Evolutionary conservation across 192 early-diverging fungal species (phyloP), one percentile per base, ranked within the genome.

Genomic region (Backusella psychrophila): DNA sequence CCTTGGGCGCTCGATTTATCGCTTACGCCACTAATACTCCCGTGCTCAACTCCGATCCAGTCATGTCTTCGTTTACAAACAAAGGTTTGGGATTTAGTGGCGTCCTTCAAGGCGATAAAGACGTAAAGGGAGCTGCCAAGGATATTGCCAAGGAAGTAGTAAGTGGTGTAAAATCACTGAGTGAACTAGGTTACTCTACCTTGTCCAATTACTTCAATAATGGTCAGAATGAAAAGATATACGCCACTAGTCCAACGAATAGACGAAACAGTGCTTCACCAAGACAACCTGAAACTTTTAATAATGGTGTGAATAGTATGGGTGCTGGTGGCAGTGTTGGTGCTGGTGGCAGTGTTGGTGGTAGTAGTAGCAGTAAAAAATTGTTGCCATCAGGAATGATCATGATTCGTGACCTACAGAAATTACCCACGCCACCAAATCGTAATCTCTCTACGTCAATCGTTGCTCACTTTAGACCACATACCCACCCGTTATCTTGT

Each of bases 131-230:
- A 41, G 78, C 89, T 26, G 93, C 93, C 1, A 88, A 88, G 42
- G 93, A 92, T 36, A 91, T 94, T 21, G 93, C 92, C 26, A 94
- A 94, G 69, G 94, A 96, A 74, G 86, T 94, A 12, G 86, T 93
- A 38, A 87, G 85, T 49, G 93, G 94, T 12, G 91, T 94, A n/a
- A 94, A 89, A 56, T 86, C 89, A 36, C 77, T 96, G 17, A 88
- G 93, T 84, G 84, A 80, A 31, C 76, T 34, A 66, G 92, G 92
- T 6, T 93, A 92, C 75, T 86, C 90, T 21, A 91, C 92, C 0
- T 70, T 93, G 14, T 88, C 87, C 12, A 90, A 81, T 35, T 94
- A 94, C 71, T 89, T 92, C 69, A 33, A 33, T 12, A 53, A 53
- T 38, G 38, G 35, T 5, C 17, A 39, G n/a, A 38, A 39, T 69